A percentile compares a stretch with the other conserved stretches of the same genome.
These are phyloP conservation scores for Nicotiana undulata DNA, from an alignment of 257 asterid species.

Conservation along the genomic window DNA sequence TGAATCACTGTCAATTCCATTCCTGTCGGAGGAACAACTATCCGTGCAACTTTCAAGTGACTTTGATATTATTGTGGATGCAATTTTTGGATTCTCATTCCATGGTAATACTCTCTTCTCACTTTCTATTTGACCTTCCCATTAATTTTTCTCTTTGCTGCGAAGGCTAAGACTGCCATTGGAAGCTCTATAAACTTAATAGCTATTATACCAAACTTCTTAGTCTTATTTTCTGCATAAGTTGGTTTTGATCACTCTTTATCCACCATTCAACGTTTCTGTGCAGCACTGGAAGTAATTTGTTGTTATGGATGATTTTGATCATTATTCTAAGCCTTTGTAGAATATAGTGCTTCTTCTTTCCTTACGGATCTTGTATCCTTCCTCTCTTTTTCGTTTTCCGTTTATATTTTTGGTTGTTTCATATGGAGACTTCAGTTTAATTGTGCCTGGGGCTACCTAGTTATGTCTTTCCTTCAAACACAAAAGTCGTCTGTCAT, in stretches of 20 bases:
- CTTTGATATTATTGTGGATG: conserved; percentile 28
- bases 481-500: not conserved
- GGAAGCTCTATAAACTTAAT: not conserved
- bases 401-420: too few species aligned
- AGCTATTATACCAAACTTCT: not conserved
- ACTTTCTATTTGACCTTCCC: not conserved
- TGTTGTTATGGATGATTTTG: not conserved
- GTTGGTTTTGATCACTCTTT: not conserved
- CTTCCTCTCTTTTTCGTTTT: not conserved
- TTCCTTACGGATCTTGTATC: not conserved
- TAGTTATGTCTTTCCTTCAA: not conserved
- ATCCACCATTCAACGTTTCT: not conserved
- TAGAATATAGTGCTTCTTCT: not conserved
- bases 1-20: conserved; percentile 66
- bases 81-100: conserved; percentile 34
- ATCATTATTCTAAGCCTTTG: too few species aligned
- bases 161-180: not conserved
- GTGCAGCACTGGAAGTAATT: not conserved
- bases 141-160: not conserved
- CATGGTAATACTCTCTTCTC: conserved; percentile 18
- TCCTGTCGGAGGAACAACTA: conserved; percentile 23
- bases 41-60: conserved; percentile 13
- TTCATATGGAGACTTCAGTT: not conserved
- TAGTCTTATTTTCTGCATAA: not conserved
- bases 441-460: not conserved